Conservation (phyloP, 495 filamentous ascomycete genomes). For the Aspergillus ellipticus region DNA sequence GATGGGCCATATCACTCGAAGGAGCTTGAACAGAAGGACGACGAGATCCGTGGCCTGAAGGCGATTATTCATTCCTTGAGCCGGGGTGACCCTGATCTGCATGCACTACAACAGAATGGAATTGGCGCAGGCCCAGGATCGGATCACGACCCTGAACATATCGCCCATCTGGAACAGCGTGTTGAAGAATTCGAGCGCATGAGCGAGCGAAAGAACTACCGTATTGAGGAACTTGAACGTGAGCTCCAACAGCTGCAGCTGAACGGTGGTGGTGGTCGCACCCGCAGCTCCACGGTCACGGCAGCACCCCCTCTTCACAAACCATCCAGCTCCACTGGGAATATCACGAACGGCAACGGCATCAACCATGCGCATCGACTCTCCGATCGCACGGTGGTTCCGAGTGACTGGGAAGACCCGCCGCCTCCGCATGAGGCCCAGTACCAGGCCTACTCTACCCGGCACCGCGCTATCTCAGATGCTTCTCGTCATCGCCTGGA, state of each 20-base stretch:
- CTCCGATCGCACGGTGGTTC: slow-evolving; percentile 47
- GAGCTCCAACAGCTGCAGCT: slow-evolving; percentile 66
- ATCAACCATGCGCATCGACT: slow-evolving; percentile 38
- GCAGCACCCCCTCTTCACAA: slow-evolving; percentile 36
- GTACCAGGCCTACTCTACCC: slow-evolving; percentile 21
- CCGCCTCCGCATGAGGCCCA: slow-evolving; percentile 30
- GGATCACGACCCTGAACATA: slow-evolving; percentile 31
- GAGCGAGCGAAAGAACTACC: slow-evolving; percentile 64
- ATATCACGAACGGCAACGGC: slow-evolving; percentile 22
- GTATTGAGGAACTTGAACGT: slow-evolving; percentile 88
- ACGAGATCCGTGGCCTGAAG: slow-evolving; percentile 94
- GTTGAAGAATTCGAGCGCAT: slow-evolving; percentile 68
- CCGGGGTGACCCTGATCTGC: slow-evolving; percentile 53
- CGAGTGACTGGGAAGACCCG: slow-evolving; percentile 41
- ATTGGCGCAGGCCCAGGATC: slow-evolving; percentile 10
- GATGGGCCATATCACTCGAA: slow-evolving; percentile 51
- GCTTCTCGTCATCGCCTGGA: slow-evolving; percentile 38
- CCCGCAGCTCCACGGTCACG: slow-evolving; percentile 44
- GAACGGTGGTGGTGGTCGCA: slow-evolving; percentile 23
- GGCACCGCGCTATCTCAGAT: slow-evolving; percentile 28
- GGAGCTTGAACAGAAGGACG: slow-evolving; percentile 90
- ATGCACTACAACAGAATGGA: slow-evolving; percentile 27
- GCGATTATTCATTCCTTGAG: slow-evolving; percentile 96
- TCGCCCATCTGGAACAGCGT: slow-evolving; percentile 63
- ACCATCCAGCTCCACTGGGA: slow-evolving; percentile 32